phyloP scores from a whole-genome alignment of 2,329 filamentous ascomycete genomes.

The Massarina eburnea region DNA sequence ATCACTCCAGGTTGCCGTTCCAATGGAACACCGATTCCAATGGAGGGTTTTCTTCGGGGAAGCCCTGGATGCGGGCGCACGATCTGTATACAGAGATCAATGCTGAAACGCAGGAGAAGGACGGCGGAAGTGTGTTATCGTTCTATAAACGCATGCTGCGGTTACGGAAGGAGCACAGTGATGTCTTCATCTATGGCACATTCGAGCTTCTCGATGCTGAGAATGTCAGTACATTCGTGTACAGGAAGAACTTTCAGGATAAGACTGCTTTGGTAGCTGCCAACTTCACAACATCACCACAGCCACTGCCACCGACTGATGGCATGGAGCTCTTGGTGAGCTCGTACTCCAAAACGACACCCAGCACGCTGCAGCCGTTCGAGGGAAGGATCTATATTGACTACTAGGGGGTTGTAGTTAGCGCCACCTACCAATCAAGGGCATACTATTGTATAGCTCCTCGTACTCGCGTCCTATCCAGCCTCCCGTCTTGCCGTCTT shows the following conservation, averaged over 20 bases:
- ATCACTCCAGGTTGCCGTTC: constrained; percentile 72
- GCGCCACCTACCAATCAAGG: constrained; percentile 57
- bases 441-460: constrained; percentile 65
- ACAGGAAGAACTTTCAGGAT: constrained; percentile 37
- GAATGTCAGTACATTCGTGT: constrained; percentile 57
- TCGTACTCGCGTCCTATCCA: constrained; percentile 85
- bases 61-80: constrained; percentile 72
- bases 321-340: constrained; percentile 50
- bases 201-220: constrained; percentile 59
- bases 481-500: constrained; percentile 67
- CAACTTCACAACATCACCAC: constrained; percentile 39
- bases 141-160: constrained; percentile 64
- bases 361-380: constrained; percentile 29
- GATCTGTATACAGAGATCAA: constrained; percentile 63
- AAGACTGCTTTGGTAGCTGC: constrained; percentile 39
- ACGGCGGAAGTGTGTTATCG: constrained; percentile 56
- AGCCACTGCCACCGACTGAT: constrained; percentile 10
- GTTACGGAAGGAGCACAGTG: constrained; percentile 61
- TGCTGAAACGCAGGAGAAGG: constrained; percentile 55
- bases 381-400: constrained; percentile 43
- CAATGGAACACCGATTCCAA: constrained; percentile 66
- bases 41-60: constrained; percentile 64
- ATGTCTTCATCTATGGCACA: constrained; percentile 68
- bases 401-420: constrained; percentile 34
- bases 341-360: constrained; percentile 28